Conservation (phyloP, 2,329 filamentous ascomycete species). For the Cladophialophora bantiana region DNA sequence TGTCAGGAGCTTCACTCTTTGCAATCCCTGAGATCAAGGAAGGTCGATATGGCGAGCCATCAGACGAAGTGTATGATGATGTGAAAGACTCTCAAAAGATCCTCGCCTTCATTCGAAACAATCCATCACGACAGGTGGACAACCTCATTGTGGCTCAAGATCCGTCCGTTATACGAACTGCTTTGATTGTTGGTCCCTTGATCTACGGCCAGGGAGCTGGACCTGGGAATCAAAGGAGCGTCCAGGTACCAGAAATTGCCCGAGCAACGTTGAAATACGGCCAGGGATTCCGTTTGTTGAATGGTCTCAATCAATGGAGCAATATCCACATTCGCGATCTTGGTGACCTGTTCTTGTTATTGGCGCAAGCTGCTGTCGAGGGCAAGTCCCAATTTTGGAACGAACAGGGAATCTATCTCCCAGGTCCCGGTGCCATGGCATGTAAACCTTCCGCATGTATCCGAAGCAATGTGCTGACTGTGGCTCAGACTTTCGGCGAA, state of each 20-base stretch:
- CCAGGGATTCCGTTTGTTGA: constrained; percentile 54
- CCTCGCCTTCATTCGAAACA: constrained; percentile 19
- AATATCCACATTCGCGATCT: constrained; percentile 60
- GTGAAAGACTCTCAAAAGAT: constrained; percentile 40
- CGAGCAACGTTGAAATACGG: constrained; percentile 53
- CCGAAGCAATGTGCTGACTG: constrained; percentile 12
- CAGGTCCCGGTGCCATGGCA: constrained; percentile 41
- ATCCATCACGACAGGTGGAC: constrained; percentile 45
- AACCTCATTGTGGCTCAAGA: constrained; percentile 48
- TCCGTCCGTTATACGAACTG: constrained; percentile 48
- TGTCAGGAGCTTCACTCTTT: constrained; percentile 50
- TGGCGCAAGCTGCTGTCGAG: constrained; percentile 55
- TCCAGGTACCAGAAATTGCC: constrained; percentile 58
- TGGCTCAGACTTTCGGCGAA: constrained; percentile 39
- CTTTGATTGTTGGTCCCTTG: constrained; percentile 59
- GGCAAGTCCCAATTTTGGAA: constrained; percentile 47
- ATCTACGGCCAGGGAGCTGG: constrained; percentile 63
- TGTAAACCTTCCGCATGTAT: constrained; percentile 18
- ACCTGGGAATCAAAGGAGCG: constrained; percentile 57
- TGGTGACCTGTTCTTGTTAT: constrained; percentile 52
- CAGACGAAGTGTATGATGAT: constrained; percentile 48
- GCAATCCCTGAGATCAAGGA: constrained; percentile 46
- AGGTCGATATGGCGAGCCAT: constrained; percentile 43
- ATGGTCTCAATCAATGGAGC: constrained; percentile 60
- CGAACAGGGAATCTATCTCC: constrained; percentile 50